phyloP scores from a whole-genome alignment of 768 basidiomycete genomes.

The Boletus rubropictus region DNA sequence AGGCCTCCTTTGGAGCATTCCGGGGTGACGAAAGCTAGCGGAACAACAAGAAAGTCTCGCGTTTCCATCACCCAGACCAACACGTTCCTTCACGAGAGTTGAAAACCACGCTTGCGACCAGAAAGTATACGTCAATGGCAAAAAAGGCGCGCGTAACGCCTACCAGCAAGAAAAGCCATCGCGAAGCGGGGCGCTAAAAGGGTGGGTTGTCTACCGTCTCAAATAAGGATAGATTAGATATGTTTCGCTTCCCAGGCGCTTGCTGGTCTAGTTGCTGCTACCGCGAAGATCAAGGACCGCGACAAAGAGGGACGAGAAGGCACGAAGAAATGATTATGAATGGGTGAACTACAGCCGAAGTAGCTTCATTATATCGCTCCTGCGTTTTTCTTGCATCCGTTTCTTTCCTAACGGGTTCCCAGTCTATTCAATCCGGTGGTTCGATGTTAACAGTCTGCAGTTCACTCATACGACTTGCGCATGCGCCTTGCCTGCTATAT shows the following conservation, averaged over 20 bases:
- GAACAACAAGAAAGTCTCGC: background rate
- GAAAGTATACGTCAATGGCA: conserved; percentile 22
- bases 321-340: background rate
- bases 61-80: background rate
- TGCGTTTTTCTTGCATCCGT: background rate
- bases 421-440: background rate
- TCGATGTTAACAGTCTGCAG: background rate
- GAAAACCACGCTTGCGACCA: conserved; percentile 6
- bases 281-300: background rate
- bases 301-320: background rate
- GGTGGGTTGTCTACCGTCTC: conserved; percentile 4
- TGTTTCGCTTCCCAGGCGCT: conserved; percentile 1
- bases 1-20: conserved; percentile 4
- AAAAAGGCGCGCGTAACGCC: conserved; percentile 20
- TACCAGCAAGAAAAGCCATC: conserved; percentile 2
- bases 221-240: background rate
- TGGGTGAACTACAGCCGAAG: background rate
- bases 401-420: background rate
- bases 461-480: too few relatives aligned
- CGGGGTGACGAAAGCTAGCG: background rate
- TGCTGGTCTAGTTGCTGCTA: background rate
- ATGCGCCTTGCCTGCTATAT: too few relatives aligned
- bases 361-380: background rate
- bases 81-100: background rate
- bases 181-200: conserved; percentile 2